phyloP scores from a whole-genome alignment of 75 land plant genomes.

The Sequoia sempervirens region DNA sequence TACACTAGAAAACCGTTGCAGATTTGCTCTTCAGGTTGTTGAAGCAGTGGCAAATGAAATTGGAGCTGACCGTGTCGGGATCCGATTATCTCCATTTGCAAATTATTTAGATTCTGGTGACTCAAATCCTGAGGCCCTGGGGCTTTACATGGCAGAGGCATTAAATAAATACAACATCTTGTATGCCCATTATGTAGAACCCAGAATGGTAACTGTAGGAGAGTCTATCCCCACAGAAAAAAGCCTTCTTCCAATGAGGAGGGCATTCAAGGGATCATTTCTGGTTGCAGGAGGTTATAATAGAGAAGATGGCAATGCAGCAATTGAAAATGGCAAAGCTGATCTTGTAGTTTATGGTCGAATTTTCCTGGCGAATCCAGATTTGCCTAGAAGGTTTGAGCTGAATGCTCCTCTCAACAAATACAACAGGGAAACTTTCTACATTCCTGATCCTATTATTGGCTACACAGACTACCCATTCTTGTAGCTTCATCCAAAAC shows the following conservation, averaged over 20 bases:
- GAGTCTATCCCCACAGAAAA: conserved; percentile 10
- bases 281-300: conserved; percentile 47
- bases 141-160: conserved; percentile 28
- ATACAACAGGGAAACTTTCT: conserved; percentile 42
- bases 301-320: conserved; percentile 43
- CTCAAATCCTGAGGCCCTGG: conserved; percentile 37
- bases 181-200: conserved; percentile 37
- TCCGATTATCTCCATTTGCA: conserved; percentile 42
- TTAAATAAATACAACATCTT: conserved; percentile 25
- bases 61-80: conserved; percentile 39
- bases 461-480: conserved; percentile 61
- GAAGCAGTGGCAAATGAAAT: conserved; percentile 37
- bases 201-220: conserved; percentile 11
- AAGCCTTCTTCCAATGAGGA: conserved; percentile 25
- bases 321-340: conserved; percentile 24
- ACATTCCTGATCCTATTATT: conserved; percentile 24
- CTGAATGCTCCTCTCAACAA: conserved; percentile 44
- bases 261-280: conserved; percentile 41
- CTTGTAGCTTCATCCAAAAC: conserved; percentile 1
- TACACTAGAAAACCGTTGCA: conserved; percentile 40
- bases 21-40: conserved; percentile 34
- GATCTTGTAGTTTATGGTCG: conserved; percentile 48
- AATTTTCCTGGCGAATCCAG: conserved; percentile 49
- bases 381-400: conserved; percentile 43
- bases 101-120: conserved; percentile 21